Base-by-base conservation (phyloP, 2,329 filamentous ascomycete species). In the Botryotinia convoluta region DNA sequence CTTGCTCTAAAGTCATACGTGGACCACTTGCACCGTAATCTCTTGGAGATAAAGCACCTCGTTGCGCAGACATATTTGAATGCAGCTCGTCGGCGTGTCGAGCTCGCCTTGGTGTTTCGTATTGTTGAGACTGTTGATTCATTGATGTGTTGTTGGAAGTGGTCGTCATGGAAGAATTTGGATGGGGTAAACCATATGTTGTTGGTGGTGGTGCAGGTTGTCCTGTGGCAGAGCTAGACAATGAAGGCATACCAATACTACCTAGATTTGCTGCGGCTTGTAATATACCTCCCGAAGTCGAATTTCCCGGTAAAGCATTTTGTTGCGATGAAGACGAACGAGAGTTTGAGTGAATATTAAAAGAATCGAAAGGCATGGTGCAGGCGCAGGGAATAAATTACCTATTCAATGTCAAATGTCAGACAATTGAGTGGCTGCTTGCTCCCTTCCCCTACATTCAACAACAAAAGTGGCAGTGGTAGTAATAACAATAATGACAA, bases 1-100 rank as follows among this genome's bases (percentile, higher is more conserved):
- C 84, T 77, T 89, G 87, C 76, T 91, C 89, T 67, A 91, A 83
- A 78, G 85, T 89, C 79, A 91, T 88, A 68, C 87, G 87, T 72
- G 85, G 83, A 74, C 84, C 83, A 70, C 81, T 83, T 64, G 82
- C 83, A 64, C 82, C 81, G 78, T 86, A 86, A 72, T 87, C 84
- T 76, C 86, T 83, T 62, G 85, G 78, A 35, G 80, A 81, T 62
- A 80, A 68, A 59, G 76, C 73, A 20, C 76, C 76, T 60, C 80
- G 77, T 70, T 80, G 79, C 20, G 77, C 75, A 73, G 75, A 64
- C 76, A 78, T 79, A 48, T 73, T 77, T 57, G 81, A 79, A 54
- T 83, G 80, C 77, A 88, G 83, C 80, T 89, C 88, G 77, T 90
- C 88, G 69, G 85, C 83, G 76, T 85, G 84, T 74, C 86, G 84